phyloP scores from a whole-genome alignment of 2,329 filamentous ascomycete genomes.

The Escovopsis weberi region DNA sequence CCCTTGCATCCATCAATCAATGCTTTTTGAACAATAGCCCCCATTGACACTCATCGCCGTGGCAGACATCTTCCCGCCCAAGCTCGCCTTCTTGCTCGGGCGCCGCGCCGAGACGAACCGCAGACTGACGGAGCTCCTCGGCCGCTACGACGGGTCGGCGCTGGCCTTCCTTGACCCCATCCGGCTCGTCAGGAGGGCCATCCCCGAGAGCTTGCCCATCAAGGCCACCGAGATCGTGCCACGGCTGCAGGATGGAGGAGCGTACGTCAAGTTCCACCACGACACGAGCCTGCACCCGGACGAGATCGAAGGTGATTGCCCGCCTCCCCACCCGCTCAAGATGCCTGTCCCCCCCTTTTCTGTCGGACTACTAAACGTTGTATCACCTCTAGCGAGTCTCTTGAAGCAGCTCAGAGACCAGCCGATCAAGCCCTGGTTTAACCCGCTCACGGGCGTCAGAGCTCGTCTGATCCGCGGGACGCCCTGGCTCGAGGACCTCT shows the following conservation, averaged over 20 bases:
- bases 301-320: conserved; percentile 28
- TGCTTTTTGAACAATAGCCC: no score
- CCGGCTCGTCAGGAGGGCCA: conserved; percentile 42
- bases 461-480: conserved; percentile 64
- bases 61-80: conserved; percentile 76
- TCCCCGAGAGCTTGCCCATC: conserved; percentile 47
- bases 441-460: conserved; percentile 57
- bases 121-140: conserved; percentile 35
- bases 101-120: conserved; percentile 31
- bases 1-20: no score
- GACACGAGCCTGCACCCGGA: conserved; percentile 23
- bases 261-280: conserved; percentile 73
- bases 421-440: conserved; percentile 80
- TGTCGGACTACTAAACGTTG: no score
- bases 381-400: conserved; percentile 30
- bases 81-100: conserved; percentile 37
- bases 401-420: conserved; percentile 49
- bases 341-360: no score
- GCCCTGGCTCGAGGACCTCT: conserved; percentile 90
- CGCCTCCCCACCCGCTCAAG: no score
- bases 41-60: conserved; percentile 35
- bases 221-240: conserved; percentile 72
- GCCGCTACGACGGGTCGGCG: conserved; percentile 35
- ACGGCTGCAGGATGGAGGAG: conserved; percentile 78
- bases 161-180: conserved; percentile 38